Conservation (phyloP, 352 stramenopile species). For the Globisporangium paroecandrum region DNA sequence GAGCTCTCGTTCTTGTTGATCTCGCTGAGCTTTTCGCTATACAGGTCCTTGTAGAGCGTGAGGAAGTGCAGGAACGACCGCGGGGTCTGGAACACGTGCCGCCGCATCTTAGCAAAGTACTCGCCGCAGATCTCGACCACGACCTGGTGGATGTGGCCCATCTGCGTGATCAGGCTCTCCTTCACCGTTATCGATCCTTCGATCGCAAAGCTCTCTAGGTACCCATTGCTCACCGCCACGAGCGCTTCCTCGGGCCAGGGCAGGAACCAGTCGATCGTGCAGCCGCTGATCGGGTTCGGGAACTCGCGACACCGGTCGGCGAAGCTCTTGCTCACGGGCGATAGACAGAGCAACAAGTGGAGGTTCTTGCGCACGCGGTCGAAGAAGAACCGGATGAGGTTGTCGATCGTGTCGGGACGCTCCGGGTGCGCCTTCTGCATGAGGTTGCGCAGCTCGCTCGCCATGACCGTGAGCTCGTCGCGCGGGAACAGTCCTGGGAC, state of each 20-base stretch:
- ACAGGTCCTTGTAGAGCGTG: slow-evolving; percentile 71
- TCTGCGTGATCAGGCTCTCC: slow-evolving; percentile 62
- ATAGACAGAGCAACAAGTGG: slow-evolving; percentile 86
- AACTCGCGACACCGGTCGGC: slow-evolving; percentile 84
- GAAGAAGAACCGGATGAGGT: slow-evolving; percentile 85
- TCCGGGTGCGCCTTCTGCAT: slow-evolving; percentile 73
- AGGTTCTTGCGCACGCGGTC: slow-evolving; percentile 83
- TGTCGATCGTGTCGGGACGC: slow-evolving; percentile 68
- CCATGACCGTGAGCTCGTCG: slow-evolving; percentile 86
- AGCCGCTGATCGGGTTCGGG: slow-evolving; percentile 83
- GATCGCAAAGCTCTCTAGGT: slow-evolving; percentile 64
- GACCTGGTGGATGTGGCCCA: slow-evolving; percentile 72
- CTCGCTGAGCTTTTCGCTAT: slow-evolving; percentile 68
- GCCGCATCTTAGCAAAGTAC: slow-evolving; percentile 73
- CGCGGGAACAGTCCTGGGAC: slow-evolving; percentile 85
- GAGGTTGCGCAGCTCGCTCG: slow-evolving; percentile 62
- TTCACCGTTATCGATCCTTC: slow-evolving; percentile 57
- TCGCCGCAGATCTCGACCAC: slow-evolving; percentile 66
- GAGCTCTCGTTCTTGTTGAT: slow-evolving; percentile 76
- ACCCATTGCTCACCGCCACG: slow-evolving; percentile 75
- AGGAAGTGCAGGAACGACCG: slow-evolving; percentile 88
- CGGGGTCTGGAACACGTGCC: slow-evolving; percentile 88
- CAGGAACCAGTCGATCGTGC: slow-evolving; percentile 90
- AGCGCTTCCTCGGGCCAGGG: slow-evolving; percentile 88
- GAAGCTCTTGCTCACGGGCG: slow-evolving; percentile 77